Percentiles rank a stretch among this genome's conserved stretches.
Conservation (phyloP, 2,329 filamentous ascomycete genomes). For the Trichoderma koningii region DNA sequence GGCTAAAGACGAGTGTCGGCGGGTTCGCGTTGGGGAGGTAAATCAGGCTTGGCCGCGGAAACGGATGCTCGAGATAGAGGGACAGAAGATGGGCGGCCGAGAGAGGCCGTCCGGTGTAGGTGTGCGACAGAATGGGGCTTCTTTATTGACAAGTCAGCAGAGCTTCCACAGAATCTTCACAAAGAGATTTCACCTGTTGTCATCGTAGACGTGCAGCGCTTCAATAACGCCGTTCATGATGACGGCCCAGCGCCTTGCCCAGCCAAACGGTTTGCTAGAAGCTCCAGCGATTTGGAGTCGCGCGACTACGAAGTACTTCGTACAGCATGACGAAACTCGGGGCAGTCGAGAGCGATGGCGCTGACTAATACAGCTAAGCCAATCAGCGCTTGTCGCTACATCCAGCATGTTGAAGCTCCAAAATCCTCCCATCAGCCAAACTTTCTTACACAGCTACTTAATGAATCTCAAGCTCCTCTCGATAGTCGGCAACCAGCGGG, state of each 20-base stretch:
- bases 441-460: not conserved
- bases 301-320: slow-evolving; percentile 8
- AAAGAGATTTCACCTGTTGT: slow-evolving; percentile 70
- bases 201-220: slow-evolving; percentile 95
- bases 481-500: slow-evolving; percentile 1
- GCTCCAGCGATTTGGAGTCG: slow-evolving; percentile 16
- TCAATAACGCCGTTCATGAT: slow-evolving; percentile 87
- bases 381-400: not conserved
- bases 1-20: slow-evolving; percentile 83
- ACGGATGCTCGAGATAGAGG: slow-evolving; percentile 80
- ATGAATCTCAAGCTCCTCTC: not conserved
- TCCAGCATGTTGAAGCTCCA: slow-evolving; percentile 5
- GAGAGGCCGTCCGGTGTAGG: slow-evolving; percentile 80
- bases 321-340: slow-evolving; percentile 37
- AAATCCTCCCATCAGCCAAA: slow-evolving; percentile 4
- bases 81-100: slow-evolving; percentile 75
- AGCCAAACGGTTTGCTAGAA: slow-evolving; percentile 10
- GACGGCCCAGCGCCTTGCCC: slow-evolving; percentile 37
- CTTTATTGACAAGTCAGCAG: slow-evolving; percentile 47
- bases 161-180: not conserved
- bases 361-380: slow-evolving; percentile 18
- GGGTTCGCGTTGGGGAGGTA: slow-evolving; percentile 82
- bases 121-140: slow-evolving; percentile 82
- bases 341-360: slow-evolving; percentile 5
- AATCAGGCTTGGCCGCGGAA: slow-evolving; percentile 81